These are phyloP conservation scores for Nadsonia commutata DNA, from an alignment of 1,139 yeast genomes.

Conservation along the genomic window DNA sequence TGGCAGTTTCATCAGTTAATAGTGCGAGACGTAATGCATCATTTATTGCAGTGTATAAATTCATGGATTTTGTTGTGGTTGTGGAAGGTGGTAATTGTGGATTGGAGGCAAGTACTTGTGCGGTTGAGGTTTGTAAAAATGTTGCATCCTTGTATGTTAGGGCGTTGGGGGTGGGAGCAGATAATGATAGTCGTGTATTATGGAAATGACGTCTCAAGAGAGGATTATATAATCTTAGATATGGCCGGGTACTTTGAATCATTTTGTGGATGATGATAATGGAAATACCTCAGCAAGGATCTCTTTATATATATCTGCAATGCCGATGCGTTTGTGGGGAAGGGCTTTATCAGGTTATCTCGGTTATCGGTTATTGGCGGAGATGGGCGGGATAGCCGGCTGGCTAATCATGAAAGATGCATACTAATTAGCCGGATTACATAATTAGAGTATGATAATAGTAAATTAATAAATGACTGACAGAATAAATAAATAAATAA, in stretches of 20 bases:
- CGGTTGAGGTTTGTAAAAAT: constrained; percentile 7
- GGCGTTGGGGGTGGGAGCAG: constrained; percentile 7
- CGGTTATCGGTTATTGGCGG: not conserved
- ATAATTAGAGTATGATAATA: too few relatives aligned
- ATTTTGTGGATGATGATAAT: not conserved
- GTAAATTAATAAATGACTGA: too few relatives aligned
- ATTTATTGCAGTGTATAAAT: constrained; percentile 22
- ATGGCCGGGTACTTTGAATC: not conserved
- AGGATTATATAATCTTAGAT: not conserved
- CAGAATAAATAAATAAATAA: too few relatives aligned
- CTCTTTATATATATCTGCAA: not conserved
- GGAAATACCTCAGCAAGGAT: too few relatives aligned
- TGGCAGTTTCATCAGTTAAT: constrained; percentile 23
- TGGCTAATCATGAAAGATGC: too few relatives aligned
- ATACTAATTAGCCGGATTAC: too few relatives aligned
- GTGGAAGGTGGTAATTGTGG: constrained; percentile 4
- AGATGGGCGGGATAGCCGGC: too few relatives aligned
- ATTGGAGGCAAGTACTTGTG: constrained; percentile 3
- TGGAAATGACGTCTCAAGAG: not conserved
- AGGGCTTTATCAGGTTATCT: not conserved
- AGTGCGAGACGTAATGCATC: constrained; percentile 23
- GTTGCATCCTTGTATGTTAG: constrained; percentile 7
- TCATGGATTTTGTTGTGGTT: constrained; percentile 16
- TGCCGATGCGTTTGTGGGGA: not conserved
- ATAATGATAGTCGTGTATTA: constrained; percentile 5